Conservation (phyloP, 2,329 filamentous ascomycete genomes). For the Lecanicillium sp. region DNA sequence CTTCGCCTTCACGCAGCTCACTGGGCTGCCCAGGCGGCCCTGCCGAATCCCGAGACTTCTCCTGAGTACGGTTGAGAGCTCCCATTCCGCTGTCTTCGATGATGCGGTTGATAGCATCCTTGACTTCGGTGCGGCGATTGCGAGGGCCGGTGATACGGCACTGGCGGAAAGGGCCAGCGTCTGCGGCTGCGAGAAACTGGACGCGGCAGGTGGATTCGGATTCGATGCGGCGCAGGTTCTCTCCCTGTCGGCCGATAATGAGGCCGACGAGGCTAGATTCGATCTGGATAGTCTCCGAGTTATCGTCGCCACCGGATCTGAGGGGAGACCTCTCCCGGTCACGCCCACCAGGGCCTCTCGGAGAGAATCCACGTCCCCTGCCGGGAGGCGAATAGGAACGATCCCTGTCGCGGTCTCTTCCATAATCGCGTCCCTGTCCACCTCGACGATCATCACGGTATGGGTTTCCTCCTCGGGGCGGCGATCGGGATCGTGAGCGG, state of each 20-base stretch:
- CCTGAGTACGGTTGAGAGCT: constrained; percentile 36
- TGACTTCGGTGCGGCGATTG: constrained; percentile 66
- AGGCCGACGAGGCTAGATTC: constrained; percentile 81
- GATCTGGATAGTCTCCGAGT: constrained; percentile 75
- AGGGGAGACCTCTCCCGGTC: constrained; percentile 48
- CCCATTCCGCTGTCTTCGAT: constrained; percentile 66
- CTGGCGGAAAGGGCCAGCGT: constrained; percentile 66
- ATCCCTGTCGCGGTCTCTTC: constrained; percentile 46
- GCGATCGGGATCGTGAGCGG: constrained; percentile 67
- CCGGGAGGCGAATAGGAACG: constrained; percentile 64
- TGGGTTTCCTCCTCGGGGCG: constrained; percentile 57
- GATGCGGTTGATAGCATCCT: constrained; percentile 76
- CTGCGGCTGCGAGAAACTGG: constrained; percentile 75
- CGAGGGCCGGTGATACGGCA: constrained; percentile 78
- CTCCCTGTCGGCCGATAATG: constrained; percentile 84
- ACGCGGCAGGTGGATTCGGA: constrained; percentile 75
- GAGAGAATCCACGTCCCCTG: constrained; percentile 51
- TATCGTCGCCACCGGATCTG: constrained; percentile 49
- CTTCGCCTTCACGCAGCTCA: constrained; percentile 68
- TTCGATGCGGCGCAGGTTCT: constrained; percentile 82
- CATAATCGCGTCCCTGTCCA: constrained; percentile 43
- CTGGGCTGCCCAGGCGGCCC: constrained; percentile 21
- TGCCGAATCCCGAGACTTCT: constrained; percentile 31
- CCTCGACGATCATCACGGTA: constrained; percentile 80
- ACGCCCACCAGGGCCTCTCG: constrained; percentile 43